These are phyloP conservation scores for Coemansia sp. DNA, from an alignment of 192 early-diverging fungal genomes.

Conservation along the genomic window DNA sequence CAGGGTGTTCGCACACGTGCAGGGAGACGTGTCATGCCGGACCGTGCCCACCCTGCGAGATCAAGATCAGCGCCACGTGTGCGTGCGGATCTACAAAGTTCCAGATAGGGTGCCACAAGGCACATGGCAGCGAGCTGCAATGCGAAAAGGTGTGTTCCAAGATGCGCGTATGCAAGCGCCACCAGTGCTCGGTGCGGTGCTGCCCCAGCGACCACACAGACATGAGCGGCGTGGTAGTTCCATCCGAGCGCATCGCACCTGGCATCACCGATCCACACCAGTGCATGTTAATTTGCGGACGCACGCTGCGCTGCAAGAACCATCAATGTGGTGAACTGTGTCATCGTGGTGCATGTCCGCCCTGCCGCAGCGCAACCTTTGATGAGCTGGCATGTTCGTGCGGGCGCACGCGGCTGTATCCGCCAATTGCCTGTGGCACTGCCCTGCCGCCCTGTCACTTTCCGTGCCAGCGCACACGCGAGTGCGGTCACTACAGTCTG, in stretches of 20 bases:
- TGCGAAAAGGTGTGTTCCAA: constrained; percentile 67
- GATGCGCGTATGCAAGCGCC: constrained; percentile 68
- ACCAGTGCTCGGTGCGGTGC: constrained; percentile 65
- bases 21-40: constrained; percentile 62
- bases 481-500: constrained; percentile 78
- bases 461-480: constrained; percentile 66
- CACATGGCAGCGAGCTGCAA: constrained; percentile 46
- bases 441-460: constrained; percentile 71
- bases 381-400: constrained; percentile 86
- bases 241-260: constrained; percentile 21
- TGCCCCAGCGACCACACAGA: constrained; percentile 56
- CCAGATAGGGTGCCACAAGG: constrained; percentile 22
- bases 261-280: constrained; percentile 56
- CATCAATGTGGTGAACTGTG: constrained; percentile 78
- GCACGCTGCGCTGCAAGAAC: constrained; percentile 73
- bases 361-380: constrained; percentile 76
- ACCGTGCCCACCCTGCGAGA: constrained; percentile 63
- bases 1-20: constrained; percentile 63
- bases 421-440: constrained; percentile 87
- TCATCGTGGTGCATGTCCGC: constrained; percentile 74
- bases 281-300: constrained; percentile 71
- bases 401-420: constrained; percentile 73
- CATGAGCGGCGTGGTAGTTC: constrained; percentile 25
- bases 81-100: constrained; percentile 60
- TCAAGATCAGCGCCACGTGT: constrained; percentile 57